Base-by-base conservation (phyloP, 768 basidiomycete species). In the Lentinus brumalis region DNA sequence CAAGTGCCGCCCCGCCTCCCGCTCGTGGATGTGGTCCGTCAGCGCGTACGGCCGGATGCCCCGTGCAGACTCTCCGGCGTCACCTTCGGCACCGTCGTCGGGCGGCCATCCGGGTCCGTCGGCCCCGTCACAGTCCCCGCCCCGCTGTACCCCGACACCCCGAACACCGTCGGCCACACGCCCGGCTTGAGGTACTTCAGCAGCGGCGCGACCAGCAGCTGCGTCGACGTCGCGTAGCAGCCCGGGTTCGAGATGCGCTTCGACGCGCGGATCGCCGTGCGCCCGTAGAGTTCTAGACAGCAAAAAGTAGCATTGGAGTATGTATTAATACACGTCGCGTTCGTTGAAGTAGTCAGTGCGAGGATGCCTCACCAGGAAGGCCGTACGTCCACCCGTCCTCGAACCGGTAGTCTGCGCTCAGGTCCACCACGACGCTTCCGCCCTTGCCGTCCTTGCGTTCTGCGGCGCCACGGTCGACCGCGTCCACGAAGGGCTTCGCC, bases 1-100 rank as follows among this genome's bases (percentile, higher is more conserved):
- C 53, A 99, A 86, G 74, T 97, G 97, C 66, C 79, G 78, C 3
- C 88, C 87, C 0, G 96, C 93, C 76, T 99, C 97, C 47, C 97
- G 91, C 74, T 99, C 97, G 79, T 99, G 97, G 70, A 99, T 97
- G 76, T 99, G 97, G 74, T 96, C 95, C 14, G 97, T 99, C 50
- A 99, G 78, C 0, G 93, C 70, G 76, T 99, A 99, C 7, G 96
- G 89, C 55, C 86, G 83, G 50, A 98, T 76, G 2, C 88, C 91
- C 89, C 88, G 2, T 76, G 78, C 14, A 99, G 85, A 62, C 81
- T 86, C 65, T 91, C 86, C 0, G 91, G 81, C 1, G 87, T 79
- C 14, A 97, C 84, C 74, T 98, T 98, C 46, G 97, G 88, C 14
- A 86, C 78, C 39, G 87, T 94, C 31, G 82, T 79, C 0, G 91